A percentile compares a stretch with the other conserved stretches of the same genome.
phyloP scores from a whole-genome alignment of 805 yeast genomes.

The Candida tammaniensis region DNA sequence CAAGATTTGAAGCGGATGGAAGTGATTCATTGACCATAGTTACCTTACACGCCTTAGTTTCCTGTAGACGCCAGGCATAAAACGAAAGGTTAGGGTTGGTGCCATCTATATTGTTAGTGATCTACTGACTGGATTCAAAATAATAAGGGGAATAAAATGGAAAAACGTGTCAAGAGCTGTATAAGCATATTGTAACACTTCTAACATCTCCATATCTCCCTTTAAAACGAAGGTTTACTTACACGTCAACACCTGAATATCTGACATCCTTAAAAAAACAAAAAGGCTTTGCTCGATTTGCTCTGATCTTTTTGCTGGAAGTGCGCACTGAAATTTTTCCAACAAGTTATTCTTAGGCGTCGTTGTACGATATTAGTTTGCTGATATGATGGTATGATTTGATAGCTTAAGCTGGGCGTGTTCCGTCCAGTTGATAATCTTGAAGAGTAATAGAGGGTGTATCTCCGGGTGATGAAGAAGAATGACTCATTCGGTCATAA shows the following conservation, averaged over 20 bases:
- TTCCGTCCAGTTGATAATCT: constrained; percentile 5
- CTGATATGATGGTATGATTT: constrained; percentile 3
- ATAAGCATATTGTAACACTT: no score
- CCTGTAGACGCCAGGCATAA: constrained; percentile 56
- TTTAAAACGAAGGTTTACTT: no score
- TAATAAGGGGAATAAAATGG: no score
- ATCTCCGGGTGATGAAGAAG: constrained; percentile 50
- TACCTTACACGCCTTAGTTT: constrained; percentile 35
- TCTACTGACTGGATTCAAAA: background rate
- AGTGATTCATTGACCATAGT: constrained; percentile 37
- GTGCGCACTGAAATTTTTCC: no score
- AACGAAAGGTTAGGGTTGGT: constrained; percentile 56
- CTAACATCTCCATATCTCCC: no score
- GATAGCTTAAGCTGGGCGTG: constrained; percentile 8
- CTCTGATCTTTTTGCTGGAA: no score
- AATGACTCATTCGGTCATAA: constrained; percentile 51
- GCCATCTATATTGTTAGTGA: constrained; percentile 39
- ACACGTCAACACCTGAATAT: constrained; percentile 20
- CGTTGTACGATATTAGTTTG: constrained; percentile 3
- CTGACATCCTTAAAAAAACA: constrained; percentile 20
- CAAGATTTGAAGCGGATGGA: constrained; percentile 14
- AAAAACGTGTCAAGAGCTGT: no score
- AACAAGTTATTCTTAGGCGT: no score
- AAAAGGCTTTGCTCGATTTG: constrained; percentile 1
- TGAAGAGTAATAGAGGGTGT: constrained; percentile 33